Conservation (phyloP, 139 green algal genomes). For the Chlorella sp. region DNA sequence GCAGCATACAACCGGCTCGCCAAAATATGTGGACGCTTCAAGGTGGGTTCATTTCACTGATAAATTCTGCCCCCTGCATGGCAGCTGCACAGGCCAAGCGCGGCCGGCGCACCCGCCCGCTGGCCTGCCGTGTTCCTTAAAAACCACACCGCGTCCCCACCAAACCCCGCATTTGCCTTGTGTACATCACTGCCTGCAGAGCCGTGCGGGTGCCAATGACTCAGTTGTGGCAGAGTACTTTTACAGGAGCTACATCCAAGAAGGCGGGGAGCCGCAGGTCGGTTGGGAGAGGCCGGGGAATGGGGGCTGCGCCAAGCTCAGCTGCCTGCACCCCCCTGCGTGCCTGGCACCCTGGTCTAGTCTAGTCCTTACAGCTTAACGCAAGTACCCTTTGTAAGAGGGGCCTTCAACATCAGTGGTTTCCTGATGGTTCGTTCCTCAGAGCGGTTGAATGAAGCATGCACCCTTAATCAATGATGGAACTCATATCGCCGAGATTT, state of each 20-base stretch:
- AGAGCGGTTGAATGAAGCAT: too few relatives aligned
- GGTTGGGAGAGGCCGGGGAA: not conserved
- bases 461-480: too few relatives aligned
- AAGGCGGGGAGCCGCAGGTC: not conserved
- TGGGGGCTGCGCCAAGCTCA: not conserved
- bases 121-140: not conserved
- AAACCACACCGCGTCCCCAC: not conserved
- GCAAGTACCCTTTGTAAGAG: not conserved
- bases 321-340: not conserved
- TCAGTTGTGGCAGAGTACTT: not conserved
- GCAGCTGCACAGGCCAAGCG: not conserved
- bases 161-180: not conserved
- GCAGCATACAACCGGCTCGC: not conserved
- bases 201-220: not conserved
- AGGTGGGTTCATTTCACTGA: not conserved
- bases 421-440: too few relatives aligned
- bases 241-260: not conserved
- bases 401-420: too few relatives aligned
- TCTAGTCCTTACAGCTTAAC: not conserved
- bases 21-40: not conserved
- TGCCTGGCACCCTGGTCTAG: not conserved
- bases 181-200: not conserved
- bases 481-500: too few relatives aligned
- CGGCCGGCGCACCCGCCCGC: not conserved
- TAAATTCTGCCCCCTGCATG: not conserved